These are phyloP conservation scores for Ceratobasidium sp. DNA, from an alignment of 1,284 basidiomycete species.

Conservation along the genomic window DNA sequence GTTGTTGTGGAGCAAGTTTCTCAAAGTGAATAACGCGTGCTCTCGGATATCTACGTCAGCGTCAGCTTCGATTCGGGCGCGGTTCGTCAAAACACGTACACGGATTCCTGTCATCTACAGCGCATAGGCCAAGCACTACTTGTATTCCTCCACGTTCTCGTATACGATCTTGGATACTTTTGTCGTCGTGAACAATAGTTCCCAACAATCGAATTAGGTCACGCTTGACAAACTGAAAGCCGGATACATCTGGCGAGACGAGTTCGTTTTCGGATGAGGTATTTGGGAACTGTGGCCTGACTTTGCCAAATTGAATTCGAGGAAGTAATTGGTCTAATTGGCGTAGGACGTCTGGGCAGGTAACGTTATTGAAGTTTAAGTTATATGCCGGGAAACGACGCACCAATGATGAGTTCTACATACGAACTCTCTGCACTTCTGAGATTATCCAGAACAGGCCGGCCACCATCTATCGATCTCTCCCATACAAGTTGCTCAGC, in stretches of 20 bases:
- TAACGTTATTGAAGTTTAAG: not conserved
- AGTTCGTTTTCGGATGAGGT: not conserved
- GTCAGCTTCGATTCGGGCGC: too few species aligned
- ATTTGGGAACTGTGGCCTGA: conserved; percentile 50
- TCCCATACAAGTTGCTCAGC: conserved; percentile 63
- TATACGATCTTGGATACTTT: conserved; percentile 77
- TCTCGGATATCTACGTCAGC: conserved; percentile 79
- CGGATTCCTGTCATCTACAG: conserved; percentile 90
- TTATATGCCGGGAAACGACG: not conserved
- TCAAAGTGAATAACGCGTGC: conserved; percentile 87
- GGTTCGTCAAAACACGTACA: conserved; percentile 70
- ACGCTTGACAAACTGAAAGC: conserved; percentile 85
- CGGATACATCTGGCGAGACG: conserved; percentile 61
- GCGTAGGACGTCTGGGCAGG: conserved; percentile 72
- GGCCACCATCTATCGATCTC: conserved; percentile 59
- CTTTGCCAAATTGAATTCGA: conserved; percentile 79
- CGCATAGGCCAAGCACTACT: conserved; percentile 87
- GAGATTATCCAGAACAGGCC: conserved; percentile 25
- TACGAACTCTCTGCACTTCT: conserved; percentile 53
- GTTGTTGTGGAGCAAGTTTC: conserved; percentile 82
- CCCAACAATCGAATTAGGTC: conserved; percentile 87
- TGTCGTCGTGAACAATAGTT: conserved; percentile 75
- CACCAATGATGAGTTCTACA: conserved; percentile 74
- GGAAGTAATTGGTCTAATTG: conserved; percentile 82
- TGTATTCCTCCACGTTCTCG: conserved; percentile 79